Conservation (phyloP, 805 yeast genomes). For the Wickerhamiella siamensis region DNA sequence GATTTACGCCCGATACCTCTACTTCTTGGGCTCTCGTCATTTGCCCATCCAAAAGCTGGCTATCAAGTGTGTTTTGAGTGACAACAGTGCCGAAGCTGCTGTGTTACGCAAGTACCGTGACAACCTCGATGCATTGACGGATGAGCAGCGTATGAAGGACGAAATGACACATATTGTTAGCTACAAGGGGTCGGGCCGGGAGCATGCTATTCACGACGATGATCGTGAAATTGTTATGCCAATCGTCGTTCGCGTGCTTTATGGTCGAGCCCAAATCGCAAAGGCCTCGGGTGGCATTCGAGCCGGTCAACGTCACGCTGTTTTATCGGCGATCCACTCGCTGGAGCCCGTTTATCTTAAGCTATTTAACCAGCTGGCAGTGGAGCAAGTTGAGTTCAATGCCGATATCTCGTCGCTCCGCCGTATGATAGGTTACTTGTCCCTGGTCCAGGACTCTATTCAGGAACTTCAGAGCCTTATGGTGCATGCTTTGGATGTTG, state of each 20-base stretch:
- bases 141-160: conserved; percentile 73
- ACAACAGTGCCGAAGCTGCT: conserved; percentile 33
- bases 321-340: conserved; percentile 24
- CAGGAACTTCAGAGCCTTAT: conserved; percentile 45
- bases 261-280: conserved; percentile 70
- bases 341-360: conserved; percentile 31
- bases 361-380: conserved; percentile 49
- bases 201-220: conserved; percentile 36
- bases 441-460: conserved; percentile 42
- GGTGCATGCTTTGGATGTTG: conserved; percentile 33
- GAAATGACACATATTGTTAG: conserved; percentile 52
- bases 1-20: conserved; percentile 39
- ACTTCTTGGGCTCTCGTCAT: conserved; percentile 46
- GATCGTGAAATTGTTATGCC: conserved; percentile 57
- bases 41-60: conserved; percentile 58
- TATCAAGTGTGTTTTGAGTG: conserved; percentile 51
- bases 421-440: conserved; percentile 41
- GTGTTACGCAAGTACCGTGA: conserved; percentile 52
- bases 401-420: conserved; percentile 7
- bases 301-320: conserved; percentile 44
- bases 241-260: conserved; percentile 57
- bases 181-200: conserved; percentile 29
- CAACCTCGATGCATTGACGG: conserved; percentile 57
- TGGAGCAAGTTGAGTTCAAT: conserved; percentile 35
- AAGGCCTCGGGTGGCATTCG: conserved; percentile 49